Conservation (phyloP, 2,329 filamentous ascomycete genomes). For the Pseudogymnoascus sp. region DNA sequence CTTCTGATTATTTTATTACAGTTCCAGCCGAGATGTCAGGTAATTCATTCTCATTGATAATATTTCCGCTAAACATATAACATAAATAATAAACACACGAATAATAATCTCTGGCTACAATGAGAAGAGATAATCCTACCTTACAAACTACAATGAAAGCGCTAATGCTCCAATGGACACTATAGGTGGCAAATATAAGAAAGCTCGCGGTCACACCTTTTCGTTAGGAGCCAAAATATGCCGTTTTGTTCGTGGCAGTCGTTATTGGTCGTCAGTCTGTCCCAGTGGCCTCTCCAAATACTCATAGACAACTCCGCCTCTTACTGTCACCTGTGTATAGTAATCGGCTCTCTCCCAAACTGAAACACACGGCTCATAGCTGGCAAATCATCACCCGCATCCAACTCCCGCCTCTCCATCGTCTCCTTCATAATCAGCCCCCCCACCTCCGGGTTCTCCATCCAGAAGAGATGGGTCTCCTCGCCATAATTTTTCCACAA, state of each 20-base stretch:
- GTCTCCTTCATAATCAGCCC: constrained; percentile 42
- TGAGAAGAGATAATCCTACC: neutral
- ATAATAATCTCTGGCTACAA: neutral
- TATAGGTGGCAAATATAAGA: neutral
- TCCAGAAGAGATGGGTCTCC: constrained; percentile 37
- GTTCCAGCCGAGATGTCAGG: no score
- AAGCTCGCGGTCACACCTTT: neutral
- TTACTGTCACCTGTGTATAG: neutral
- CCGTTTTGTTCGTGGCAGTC: neutral
- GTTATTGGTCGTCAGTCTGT: neutral
- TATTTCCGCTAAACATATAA: neutral
- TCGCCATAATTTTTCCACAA: constrained; percentile 37
- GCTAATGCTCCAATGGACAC: neutral
- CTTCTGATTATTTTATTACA: neutral
- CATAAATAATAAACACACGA: neutral
- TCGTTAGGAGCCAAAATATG: neutral
- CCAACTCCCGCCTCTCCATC: constrained; percentile 36
- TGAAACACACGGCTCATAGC: constrained; percentile 34
- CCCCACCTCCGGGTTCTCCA: constrained; percentile 39
- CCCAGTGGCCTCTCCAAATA: neutral
- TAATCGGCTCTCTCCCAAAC: neutral
- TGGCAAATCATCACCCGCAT: constrained; percentile 33
- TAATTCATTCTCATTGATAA: neutral
- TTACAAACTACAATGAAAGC: neutral
- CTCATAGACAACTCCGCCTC: neutral